Evolutionary conservation across 1,139 yeast genomes (phyloP), one percentile per base, ranked within the genome.

Genomic region (Yamadazyma songkhlaensis): DNA sequence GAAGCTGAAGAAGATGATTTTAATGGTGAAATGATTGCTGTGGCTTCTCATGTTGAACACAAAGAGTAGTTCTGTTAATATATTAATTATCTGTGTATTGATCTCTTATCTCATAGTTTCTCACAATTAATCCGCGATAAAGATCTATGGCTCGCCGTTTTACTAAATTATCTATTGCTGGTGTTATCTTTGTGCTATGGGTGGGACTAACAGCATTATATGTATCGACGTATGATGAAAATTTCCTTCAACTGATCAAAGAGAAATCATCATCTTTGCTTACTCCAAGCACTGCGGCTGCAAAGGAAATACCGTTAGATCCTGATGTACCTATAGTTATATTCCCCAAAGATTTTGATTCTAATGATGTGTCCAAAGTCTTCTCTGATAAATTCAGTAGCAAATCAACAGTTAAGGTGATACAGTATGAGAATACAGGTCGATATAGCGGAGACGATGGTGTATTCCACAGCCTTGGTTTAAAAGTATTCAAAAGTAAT

Each of bases 1-100:
- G 64, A 57, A 22, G 48, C 56, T n/a, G 72, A 63, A 41, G 57
- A 61, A 27, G 72, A 69, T 31, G 70, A 64, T 38, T 35, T 46
- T 23, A 37, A 44, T 31, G 62, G 49, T 25, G 48, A 46, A 30
- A 43, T 44, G 43, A 23, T 43, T n/a, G 37, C 37, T 32, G 27
- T 31, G 11, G 27, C 17, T n/a, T 31, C 34, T 24, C 23, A 31
- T 11, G 15, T 27, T 28, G 34, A 31, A 13, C 21, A 24, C 9
- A 24, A 31, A 23, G 33, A 29, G 10, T 29, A 17, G 12, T 17
- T 29, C 12, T 29, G 23, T 13, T 28, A 14, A 28, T 11, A 28
- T 28, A 28, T 28, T 9, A 26, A 9, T 8, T 26, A 26, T 12
- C 10, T n/a, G 13, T 25, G 11, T n/a, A n/a, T n/a, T 25, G 8